phyloP scores from a whole-genome alignment of 192 early-diverging fungal species.

The Geranomyces variabilis region DNA sequence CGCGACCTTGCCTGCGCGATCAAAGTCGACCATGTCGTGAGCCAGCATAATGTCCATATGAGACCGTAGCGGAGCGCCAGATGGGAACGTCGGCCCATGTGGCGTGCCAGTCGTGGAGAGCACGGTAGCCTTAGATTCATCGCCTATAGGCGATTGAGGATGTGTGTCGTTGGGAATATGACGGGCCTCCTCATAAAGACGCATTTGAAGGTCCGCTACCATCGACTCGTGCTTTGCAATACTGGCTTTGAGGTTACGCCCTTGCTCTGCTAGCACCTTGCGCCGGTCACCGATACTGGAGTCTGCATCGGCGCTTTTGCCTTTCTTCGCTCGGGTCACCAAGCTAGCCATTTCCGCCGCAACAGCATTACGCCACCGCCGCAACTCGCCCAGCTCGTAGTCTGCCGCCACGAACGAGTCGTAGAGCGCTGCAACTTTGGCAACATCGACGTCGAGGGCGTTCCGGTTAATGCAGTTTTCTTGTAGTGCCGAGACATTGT shows the following conservation, averaged over 20 bases:
- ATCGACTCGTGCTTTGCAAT: conserved; percentile 56
- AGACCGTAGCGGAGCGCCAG: conserved; percentile 49
- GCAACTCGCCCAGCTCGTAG: conserved; percentile 47
- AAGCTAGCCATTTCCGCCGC: conserved; percentile 38
- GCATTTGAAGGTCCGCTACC: conserved; percentile 52
- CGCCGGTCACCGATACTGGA: conserved; percentile 20
- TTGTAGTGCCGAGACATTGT: conserved; percentile 47
- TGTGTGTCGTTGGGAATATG: conserved; percentile 82
- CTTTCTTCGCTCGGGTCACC: conserved; percentile 36
- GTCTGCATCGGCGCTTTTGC: neutral
- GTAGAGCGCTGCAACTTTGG: conserved; percentile 55
- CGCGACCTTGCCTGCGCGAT: conserved; percentile 75
- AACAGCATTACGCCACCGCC: conserved; percentile 51
- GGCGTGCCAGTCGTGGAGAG: conserved; percentile 52
- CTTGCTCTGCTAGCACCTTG: conserved; percentile 50
- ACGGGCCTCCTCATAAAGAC: conserved; percentile 66
- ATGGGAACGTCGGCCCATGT: conserved; percentile 33
- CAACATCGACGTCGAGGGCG: conserved; percentile 51
- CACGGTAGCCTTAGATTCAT: conserved; percentile 64
- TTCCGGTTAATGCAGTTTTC: conserved; percentile 60
- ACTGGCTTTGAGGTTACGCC: conserved; percentile 59
- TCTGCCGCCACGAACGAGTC: conserved; percentile 44
- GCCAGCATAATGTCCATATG: conserved; percentile 71
- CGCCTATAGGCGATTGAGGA: conserved; percentile 72
- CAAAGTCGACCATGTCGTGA: conserved; percentile 79